phyloP scores from a whole-genome alignment of 139 green algal genomes.

The Chlorella vulgaris region DNA sequence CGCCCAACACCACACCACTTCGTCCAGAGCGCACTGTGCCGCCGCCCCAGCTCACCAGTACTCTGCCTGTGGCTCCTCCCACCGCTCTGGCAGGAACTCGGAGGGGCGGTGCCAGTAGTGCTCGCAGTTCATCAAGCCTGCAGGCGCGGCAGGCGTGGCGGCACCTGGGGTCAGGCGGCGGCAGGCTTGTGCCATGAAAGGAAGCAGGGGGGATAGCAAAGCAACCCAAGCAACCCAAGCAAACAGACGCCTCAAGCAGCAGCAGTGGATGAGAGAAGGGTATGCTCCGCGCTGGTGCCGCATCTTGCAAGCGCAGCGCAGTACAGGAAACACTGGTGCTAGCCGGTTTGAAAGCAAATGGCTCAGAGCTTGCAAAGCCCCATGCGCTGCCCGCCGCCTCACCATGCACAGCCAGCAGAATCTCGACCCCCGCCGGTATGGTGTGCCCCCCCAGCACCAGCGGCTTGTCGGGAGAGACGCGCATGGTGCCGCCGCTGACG shows the following conservation, averaged over 20 bases:
- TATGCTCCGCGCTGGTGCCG: too few species aligned
- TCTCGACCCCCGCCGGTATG: constrained; percentile 28
- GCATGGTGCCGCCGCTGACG: constrained; percentile 33
- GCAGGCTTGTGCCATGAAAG: too few species aligned
- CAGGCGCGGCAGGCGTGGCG: constrained; percentile 42
- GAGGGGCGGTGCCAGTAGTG: constrained; percentile 48
- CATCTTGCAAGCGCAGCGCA: too few species aligned
- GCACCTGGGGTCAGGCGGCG: too few species aligned
- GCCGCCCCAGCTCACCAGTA: constrained; percentile 15
- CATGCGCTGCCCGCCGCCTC: too few species aligned
- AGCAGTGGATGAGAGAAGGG: too few species aligned
- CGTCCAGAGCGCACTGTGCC: background rate
- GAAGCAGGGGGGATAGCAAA: too few species aligned
- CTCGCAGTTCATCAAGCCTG: constrained; percentile 58
- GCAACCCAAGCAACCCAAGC: too few species aligned
- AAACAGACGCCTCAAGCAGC: too few species aligned
- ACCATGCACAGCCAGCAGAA: constrained; percentile 1
- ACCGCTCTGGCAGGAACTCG: constrained; percentile 61
- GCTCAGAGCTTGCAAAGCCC: too few species aligned
- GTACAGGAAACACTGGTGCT: too few species aligned
- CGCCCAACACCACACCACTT: background rate
- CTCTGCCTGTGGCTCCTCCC: constrained; percentile 46
- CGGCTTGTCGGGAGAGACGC: constrained; percentile 2
- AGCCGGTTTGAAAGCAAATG: too few species aligned
- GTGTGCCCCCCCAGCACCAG: constrained; percentile 25